Conservation (phyloP, 73 alveolate genomes). For the Tetrahymena malaccensis region DNA sequence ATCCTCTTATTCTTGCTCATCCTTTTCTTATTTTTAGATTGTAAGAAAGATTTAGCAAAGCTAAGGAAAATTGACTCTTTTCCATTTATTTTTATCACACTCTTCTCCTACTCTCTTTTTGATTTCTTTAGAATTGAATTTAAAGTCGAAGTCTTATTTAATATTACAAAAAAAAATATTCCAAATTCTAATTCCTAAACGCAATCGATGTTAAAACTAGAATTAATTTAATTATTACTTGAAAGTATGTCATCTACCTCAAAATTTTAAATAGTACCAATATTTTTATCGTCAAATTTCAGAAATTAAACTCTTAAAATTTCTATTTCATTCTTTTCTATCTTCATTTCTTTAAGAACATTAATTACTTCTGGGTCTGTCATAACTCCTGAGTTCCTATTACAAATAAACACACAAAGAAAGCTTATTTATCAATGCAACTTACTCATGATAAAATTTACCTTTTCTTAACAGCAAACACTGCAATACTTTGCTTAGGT, state of each 20-base stretch:
- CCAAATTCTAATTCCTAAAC: neutral
- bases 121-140: neutral
- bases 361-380: neutral
- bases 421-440: neutral
- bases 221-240: too few species aligned
- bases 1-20: neutral
- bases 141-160: neutral
- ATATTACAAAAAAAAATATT: neutral
- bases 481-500: neutral
- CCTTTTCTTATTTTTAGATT: neutral
- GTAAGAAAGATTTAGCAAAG: neutral
- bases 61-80: neutral
- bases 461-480: neutral
- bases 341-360: neutral
- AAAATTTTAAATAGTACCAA: neutral
- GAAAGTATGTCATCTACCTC: neutral
- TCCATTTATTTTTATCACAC: neutral
- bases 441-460: neutral
- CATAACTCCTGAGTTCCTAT: neutral
- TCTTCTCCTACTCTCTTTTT: neutral
- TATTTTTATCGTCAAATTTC: neutral
- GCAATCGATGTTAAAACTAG: neutral
- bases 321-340: neutral
- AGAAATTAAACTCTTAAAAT: neutral
- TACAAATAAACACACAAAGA: neutral